Conservation (phyloP, 1,284 basidiomycete genomes). For the Ceratorhiza oryzae-sativae region DNA sequence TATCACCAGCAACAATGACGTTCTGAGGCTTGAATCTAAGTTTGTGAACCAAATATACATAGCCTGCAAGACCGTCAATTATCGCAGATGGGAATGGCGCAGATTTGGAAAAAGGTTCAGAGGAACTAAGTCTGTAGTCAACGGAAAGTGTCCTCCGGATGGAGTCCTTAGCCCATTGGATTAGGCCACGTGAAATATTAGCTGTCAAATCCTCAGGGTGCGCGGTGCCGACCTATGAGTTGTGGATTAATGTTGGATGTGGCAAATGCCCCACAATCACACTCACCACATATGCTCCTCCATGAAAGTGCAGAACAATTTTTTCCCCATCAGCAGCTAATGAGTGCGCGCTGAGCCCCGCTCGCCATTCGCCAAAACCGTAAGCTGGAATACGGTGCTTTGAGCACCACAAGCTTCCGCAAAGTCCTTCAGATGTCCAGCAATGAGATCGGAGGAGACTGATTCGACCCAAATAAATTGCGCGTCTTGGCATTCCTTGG, state of each 20-base stretch:
- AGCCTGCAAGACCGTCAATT: conserved; percentile 67
- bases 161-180: background rate
- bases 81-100: conserved; percentile 68
- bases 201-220: conserved; percentile 37
- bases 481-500: conserved; percentile 12
- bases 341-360: background rate
- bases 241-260: too few relatives aligned
- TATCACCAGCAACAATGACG: conserved; percentile 72
- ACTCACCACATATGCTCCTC: conserved; percentile 35
- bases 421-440: conserved; percentile 57
- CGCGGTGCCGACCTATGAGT: conserved; percentile 34
- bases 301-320: conserved; percentile 38
- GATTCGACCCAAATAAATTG: conserved; percentile 59
- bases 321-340: conserved; percentile 31
- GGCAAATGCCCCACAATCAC: background rate
- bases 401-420: conserved; percentile 54
- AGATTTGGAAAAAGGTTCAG: conserved; percentile 46
- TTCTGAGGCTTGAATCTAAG: conserved; percentile 59
- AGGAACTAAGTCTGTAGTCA: conserved; percentile 60
- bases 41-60: conserved; percentile 61
- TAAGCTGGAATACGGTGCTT: conserved; percentile 62
- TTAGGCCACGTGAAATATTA: conserved; percentile 26
- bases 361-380: conserved; percentile 51
- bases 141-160: conserved; percentile 52
- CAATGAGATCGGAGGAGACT: conserved; percentile 55